Percentiles rank a stretch among this genome's conserved stretches.
These are phyloP conservation scores for Cladosporium velox DNA, from an alignment of 2,329 filamentous ascomycete species.

Conservation along the genomic window DNA sequence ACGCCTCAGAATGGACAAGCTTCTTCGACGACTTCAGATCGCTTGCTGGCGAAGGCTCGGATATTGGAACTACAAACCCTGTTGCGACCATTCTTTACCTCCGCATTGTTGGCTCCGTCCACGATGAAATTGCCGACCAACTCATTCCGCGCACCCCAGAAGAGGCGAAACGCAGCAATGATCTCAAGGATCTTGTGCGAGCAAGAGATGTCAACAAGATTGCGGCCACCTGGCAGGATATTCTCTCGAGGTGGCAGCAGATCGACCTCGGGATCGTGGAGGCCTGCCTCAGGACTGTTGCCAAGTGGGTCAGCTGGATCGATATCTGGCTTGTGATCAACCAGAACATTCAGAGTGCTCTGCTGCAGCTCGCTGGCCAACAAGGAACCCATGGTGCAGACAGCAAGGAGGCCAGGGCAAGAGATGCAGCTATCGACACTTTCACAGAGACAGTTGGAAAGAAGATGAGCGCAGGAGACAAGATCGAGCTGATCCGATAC, in stretches of 20 bases:
- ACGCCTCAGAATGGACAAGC: constrained; percentile 79
- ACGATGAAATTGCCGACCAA: constrained; percentile 96
- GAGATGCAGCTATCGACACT: constrained; percentile 89
- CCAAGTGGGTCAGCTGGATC: constrained; percentile 98
- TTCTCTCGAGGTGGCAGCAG: constrained; percentile 75
- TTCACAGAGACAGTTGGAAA: constrained; percentile 96
- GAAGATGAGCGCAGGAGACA: constrained; percentile 94
- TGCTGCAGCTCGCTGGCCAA: constrained; percentile 85
- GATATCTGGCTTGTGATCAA: constrained; percentile 94
- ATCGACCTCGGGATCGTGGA: constrained; percentile 72
- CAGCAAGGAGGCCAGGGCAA: constrained; percentile 69
- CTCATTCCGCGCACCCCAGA: constrained; percentile 74
- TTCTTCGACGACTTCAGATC: constrained; percentile 90
- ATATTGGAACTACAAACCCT: constrained; percentile 63
- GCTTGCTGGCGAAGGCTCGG: constrained; percentile 66
- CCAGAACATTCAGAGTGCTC: constrained; percentile 77
- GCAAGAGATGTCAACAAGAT: constrained; percentile 86
- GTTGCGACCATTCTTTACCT: constrained; percentile 83
- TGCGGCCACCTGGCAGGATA: constrained; percentile 85
- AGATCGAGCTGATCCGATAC: constrained; percentile 90
- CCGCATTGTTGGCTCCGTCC: constrained; percentile 82
- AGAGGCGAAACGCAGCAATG: constrained; percentile 82
- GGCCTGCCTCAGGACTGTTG: constrained; percentile 86
- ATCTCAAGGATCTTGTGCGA: constrained; percentile 88
- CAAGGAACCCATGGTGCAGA: constrained; percentile 59